Evolutionary conservation across 169 alveolate genomes (phyloP).

Genomic region (Plasmodium inui): DNA sequence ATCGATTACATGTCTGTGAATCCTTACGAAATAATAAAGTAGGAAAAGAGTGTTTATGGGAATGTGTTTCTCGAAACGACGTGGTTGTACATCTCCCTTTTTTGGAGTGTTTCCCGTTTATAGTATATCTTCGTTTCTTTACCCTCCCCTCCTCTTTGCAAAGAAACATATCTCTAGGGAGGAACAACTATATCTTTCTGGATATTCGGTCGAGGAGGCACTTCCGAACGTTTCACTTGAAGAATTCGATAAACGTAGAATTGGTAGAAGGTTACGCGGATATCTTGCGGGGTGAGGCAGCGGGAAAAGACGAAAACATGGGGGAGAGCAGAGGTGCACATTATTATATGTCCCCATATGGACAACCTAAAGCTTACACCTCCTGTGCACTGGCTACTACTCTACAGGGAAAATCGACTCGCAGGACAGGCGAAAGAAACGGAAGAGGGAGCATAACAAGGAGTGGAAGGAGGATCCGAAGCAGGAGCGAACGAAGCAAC

Average conservation of each 20-base stretch:
- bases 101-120: not conserved
- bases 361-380: not conserved
- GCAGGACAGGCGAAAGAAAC: not conserved
- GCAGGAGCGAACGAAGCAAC: not conserved
- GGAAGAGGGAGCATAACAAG: not conserved
- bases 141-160: not conserved
- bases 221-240: conserved; percentile 23
- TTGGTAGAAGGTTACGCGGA: not conserved
- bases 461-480: not conserved
- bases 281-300: conserved; percentile 12
- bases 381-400: not conserved
- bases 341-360: not conserved
- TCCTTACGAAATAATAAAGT: conserved; percentile 57
- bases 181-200: conserved; percentile 15
- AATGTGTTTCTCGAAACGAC: not conserved
- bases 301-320: no score
- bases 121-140: not conserved
- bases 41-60: not conserved
- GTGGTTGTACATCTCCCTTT: not conserved
- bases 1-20: conserved; percentile 71
- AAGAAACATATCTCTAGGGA: conserved; percentile 44
- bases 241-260: conserved; percentile 51
- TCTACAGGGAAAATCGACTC: conserved; percentile 2
- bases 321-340: not conserved
- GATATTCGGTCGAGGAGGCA: conserved; percentile 44